These are phyloP conservation scores for Sugiyamaella pinicola DNA, from an alignment of 1,139 yeast genomes.

Conservation along the genomic window DNA sequence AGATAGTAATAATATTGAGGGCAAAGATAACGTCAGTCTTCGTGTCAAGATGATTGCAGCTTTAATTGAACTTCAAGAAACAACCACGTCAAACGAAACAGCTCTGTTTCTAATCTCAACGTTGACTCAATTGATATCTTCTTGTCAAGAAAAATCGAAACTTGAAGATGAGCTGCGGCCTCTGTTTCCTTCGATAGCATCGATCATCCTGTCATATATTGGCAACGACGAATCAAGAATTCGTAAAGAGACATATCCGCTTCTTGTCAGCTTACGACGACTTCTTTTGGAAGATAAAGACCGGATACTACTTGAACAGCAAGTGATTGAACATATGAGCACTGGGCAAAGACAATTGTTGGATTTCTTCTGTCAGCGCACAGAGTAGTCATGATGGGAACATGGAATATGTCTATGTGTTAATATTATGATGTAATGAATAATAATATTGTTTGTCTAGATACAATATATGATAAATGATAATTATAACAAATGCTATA, in stretches of 20 bases:
- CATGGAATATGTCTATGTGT: too few species aligned
- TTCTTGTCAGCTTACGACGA: constrained; percentile 30
- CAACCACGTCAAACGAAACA: not conserved
- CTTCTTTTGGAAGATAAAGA: constrained; percentile 17
- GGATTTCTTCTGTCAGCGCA: constrained; percentile 23
- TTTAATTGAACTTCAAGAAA: constrained; percentile 6
- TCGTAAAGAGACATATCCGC: constrained; percentile 39
- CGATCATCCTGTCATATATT: constrained; percentile 28
- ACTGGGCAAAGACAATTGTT: constrained; percentile 38
- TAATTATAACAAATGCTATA: constrained; percentile 1
- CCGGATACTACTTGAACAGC: constrained; percentile 23
- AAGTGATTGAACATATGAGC: constrained; percentile 30
- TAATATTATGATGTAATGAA: constrained; percentile 8
- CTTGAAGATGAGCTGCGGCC: constrained; percentile 18
- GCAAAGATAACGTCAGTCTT: constrained; percentile 9
- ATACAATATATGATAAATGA: constrained; percentile 3
- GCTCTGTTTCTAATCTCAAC: constrained; percentile 22
- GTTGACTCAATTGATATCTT: constrained; percentile 23
- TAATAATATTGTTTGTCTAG: constrained; percentile 9
- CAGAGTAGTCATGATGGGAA: not conserved
- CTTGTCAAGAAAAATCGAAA: not conserved
- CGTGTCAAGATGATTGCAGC: constrained; percentile 18
- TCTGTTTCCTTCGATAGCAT: constrained; percentile 20
- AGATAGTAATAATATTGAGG: not conserved
- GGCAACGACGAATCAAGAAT: constrained; percentile 34